Conservation (phyloP, 2,329 filamentous ascomycete species). For the Aureobasidium sp. region DNA sequence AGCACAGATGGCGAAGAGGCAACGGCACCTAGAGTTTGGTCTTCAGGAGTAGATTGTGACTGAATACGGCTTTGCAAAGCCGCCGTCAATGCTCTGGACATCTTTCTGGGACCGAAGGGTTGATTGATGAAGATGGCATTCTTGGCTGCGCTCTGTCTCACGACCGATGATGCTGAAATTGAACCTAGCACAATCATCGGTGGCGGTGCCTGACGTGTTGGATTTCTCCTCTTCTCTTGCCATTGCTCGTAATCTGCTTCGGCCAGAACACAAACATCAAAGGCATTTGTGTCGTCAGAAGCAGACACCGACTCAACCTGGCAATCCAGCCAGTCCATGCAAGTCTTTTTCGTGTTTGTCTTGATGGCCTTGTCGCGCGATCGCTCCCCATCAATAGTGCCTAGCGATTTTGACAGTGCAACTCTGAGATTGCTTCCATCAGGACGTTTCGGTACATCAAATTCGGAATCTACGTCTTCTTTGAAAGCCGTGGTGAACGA, state of each 20-base stretch:
- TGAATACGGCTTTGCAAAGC: not conserved
- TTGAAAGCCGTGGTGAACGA: not conserved
- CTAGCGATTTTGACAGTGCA: not conserved
- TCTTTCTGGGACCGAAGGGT: conserved; percentile 22
- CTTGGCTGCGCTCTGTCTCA: not conserved
- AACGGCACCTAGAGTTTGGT: not conserved
- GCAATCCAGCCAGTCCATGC: conserved; percentile 12
- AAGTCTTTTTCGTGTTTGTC: not conserved
- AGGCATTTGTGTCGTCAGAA: not conserved
- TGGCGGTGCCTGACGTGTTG: not conserved
- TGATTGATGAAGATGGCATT: conserved; percentile 16
- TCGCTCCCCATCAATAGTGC: not conserved
- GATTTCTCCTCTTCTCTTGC: not conserved
- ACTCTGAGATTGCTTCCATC: not conserved
- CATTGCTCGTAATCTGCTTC: conserved; percentile 16
- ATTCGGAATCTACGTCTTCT: not conserved
- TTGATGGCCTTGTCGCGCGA: not conserved
- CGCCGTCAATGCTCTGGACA: conserved; percentile 18
- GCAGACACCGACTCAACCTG: not conserved
- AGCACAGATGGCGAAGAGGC: not conserved
- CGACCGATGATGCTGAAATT: not conserved
- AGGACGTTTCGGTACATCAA: not conserved
- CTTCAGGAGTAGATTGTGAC: not conserved
- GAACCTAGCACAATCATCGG: conserved; percentile 14
- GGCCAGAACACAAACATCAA: conserved; percentile 15